phyloP scores from a whole-genome alignment of 2,329 filamentous ascomycete genomes.

The Neonectria faginata region DNA sequence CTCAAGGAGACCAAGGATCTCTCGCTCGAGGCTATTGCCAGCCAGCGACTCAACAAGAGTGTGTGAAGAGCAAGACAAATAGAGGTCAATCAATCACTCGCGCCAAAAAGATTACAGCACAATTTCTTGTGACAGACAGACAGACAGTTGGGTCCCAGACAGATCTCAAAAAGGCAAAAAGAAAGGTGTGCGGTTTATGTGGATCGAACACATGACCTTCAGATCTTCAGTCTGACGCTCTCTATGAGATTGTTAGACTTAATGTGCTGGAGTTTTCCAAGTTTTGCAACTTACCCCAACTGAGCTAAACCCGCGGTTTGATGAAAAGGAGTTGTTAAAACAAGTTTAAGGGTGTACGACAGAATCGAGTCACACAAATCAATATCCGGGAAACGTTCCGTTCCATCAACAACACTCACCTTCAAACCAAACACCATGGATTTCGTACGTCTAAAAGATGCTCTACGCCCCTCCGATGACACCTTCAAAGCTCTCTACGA shows the following conservation, averaged over 20 bases:
- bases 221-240: constrained; percentile 44
- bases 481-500: constrained; percentile 21
- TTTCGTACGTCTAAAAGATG: constrained; percentile 12
- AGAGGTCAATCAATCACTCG: neutral
- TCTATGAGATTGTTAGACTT: constrained; percentile 35
- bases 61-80: neutral
- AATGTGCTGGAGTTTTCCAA: constrained; percentile 31
- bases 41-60: constrained; percentile 11
- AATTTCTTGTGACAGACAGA: neutral
- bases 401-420: neutral
- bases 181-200: constrained; percentile 43
- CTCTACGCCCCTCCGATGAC: constrained; percentile 11
- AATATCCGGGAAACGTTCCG: neutral
- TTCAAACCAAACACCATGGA: constrained; percentile 12
- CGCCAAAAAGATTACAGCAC: constrained; percentile 1
- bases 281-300: constrained; percentile 42
- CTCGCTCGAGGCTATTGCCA: constrained; percentile 65
- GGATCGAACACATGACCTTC: constrained; percentile 49
- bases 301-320: constrained; percentile 49
- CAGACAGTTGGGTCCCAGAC: neutral
- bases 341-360: too few relatives aligned
- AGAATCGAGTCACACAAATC: too few relatives aligned
- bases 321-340: constrained; percentile 6
- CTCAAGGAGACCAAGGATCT: constrained; percentile 75
- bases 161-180: constrained; percentile 26